phyloP scores from a whole-genome alignment of 2,329 filamentous ascomycete genomes.

The Talaromyces sp. region DNA sequence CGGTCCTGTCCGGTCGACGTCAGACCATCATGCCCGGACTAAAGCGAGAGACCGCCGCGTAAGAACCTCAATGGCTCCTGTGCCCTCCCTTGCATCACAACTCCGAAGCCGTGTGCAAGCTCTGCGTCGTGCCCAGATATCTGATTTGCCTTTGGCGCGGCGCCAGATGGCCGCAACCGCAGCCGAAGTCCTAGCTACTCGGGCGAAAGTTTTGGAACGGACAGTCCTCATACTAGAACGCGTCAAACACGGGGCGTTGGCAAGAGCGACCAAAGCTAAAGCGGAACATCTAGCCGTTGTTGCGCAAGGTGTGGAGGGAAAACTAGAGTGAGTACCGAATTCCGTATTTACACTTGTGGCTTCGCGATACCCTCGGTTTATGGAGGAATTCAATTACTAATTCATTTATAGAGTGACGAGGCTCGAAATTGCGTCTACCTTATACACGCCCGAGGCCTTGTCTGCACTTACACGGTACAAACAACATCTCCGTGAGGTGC shows the following conservation, averaged over 20 bases:
- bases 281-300: slow-evolving; percentile 45
- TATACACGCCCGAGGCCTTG: slow-evolving; percentile 43
- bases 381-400: not conserved
- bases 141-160: slow-evolving; percentile 36
- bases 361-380: too few relatives aligned
- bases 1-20: slow-evolving; percentile 7
- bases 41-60: slow-evolving; percentile 26
- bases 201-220: slow-evolving; percentile 39
- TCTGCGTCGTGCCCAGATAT: slow-evolving; percentile 36
- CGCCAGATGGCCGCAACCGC: slow-evolving; percentile 39
- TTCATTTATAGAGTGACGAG: slow-evolving; percentile 36
- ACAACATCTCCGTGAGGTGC: slow-evolving; percentile 34
- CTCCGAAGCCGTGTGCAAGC: slow-evolving; percentile 29
- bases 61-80: slow-evolving; percentile 25
- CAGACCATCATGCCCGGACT: slow-evolving; percentile 21
- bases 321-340: slow-evolving; percentile 36
- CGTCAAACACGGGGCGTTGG: slow-evolving; percentile 41
- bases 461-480: slow-evolving; percentile 37
- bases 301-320: slow-evolving; percentile 41
- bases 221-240: slow-evolving; percentile 44
- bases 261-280: slow-evolving; percentile 40
- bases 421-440: slow-evolving; percentile 38
- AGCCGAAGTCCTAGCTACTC: slow-evolving; percentile 35
- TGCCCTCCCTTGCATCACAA: slow-evolving; percentile 28
- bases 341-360: not conserved